Base-by-base conservation (phyloP, 179 eudicot species). In the Camellia oleifera region DNA sequence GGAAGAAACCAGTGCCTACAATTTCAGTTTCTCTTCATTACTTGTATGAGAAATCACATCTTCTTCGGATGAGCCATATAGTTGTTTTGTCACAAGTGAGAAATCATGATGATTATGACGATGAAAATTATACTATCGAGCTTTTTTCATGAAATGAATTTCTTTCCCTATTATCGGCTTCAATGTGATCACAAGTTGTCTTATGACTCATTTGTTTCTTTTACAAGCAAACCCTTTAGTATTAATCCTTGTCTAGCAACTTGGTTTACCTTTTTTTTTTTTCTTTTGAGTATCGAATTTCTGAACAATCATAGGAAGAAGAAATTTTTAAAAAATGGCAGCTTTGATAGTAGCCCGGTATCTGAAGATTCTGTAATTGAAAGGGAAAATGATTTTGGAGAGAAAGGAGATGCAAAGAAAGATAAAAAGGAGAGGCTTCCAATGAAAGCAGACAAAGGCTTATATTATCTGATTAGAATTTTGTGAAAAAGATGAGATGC, bases 1-100 rank as follows among this genome's bases (percentile, higher is more conserved):
- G 15, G 78, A 75, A 76, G 78, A 61, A 76, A 52, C 4, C 52
- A 45, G 69, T 76, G n/a, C 69, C 53, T 44, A 18, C n/a, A 73
- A 3, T 58, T 15, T 54, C 63, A 32, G 23, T 17, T n/a, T 18
- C 53, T 0, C 20, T 73, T 56, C 76, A 6, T 53, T 48, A 71
- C 74, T 18, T 48, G 18, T 23, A 52, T 26, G 2, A 71, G 57
- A 71, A 50, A 71, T 20, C 40, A 14, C 58, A n/a, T 71, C 7
- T 20, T 52, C n/a, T 60, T 52, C 52, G 13, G 42, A 50, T 26
- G 61, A 26, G 54, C 14, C 53, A 17, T 61, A 18, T 61, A 18
- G 7, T 8, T 70, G 57, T 70, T 69, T 48, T 71, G 75, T 71
- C 14, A 50, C 58, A 48, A 71, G 9, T 45, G 23, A 10, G 42